Evolutionary conservation across 2,329 filamentous ascomycete genomes (phyloP), one percentile per base, ranked within the genome.

Genomic region (Geoglossum cookeanum): DNA sequence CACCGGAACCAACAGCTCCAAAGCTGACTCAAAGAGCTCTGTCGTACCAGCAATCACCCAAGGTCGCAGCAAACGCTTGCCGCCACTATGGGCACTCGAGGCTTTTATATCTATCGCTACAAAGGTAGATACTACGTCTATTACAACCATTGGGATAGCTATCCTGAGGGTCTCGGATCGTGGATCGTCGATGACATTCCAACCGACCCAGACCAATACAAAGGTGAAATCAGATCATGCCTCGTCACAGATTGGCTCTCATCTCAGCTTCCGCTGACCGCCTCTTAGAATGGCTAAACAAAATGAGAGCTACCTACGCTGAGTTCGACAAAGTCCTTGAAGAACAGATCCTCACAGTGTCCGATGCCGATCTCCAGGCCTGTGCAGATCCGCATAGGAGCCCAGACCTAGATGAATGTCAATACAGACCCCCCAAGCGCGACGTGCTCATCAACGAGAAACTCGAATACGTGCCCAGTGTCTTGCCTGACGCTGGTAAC

Each of bases 81-180:
- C 33, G 11, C 3, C 33, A 7, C 33, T 37, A 55, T 55, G 52
- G 29, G 17, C n/a, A 55, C 27, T 33, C 30, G 29, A 15, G 52
- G 52, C 8, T 29, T 37, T 13, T 15, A 30, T 3, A 44, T 59
- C 32, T 29, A 55, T 27, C 58, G 57, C 49, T 57, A 56, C 58
- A 53, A 58, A 33, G 56, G 58, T n/a, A 58, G 58, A 54, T 62
- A 60, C 45, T 62, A 58, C 37, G 13, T 55, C 17, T 56, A 27
- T 42, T 60, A 54, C 22, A 60, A 58, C 29, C 56, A 59, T 1
- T 57, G 29, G 4, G 60, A 61, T 51, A 59, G 58, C 55, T 59
- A 62, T 49, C 59, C 59, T 9, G 49, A 58, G 33, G 58, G 51
- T 9, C 51, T 60, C 48, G 59, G 59, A 5, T 47, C 22, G 8